Conservation (phyloP, 106 monocot genomes). For the Apostasia shenzhenica region DNA sequence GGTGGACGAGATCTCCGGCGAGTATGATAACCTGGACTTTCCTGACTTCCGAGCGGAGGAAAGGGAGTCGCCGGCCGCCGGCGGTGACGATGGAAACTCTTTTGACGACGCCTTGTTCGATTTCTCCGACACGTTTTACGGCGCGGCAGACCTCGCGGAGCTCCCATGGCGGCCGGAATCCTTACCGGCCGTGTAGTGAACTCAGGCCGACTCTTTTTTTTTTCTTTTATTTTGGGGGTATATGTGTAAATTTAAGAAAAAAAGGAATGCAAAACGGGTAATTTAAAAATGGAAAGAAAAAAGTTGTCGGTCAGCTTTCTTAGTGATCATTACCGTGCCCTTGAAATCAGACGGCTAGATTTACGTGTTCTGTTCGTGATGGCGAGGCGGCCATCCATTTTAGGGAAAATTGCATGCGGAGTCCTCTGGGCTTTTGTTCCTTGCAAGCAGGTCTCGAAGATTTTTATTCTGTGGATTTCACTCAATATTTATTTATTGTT, state of each 20-base stretch:
- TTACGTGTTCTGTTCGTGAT: no score
- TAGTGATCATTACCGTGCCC: no score
- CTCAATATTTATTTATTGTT: no score
- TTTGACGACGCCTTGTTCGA: slow-evolving; percentile 39
- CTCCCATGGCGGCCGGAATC: slow-evolving; percentile 34
- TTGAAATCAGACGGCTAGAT: no score
- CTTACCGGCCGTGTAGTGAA: slow-evolving; percentile 49
- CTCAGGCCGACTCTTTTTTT: not conserved
- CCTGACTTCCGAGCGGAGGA: slow-evolving; percentile 4
- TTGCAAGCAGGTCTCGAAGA: no score
- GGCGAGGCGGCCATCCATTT: no score
- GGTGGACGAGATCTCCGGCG: slow-evolving; percentile 34
- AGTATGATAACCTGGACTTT: slow-evolving; percentile 16
- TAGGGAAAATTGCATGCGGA: no score
- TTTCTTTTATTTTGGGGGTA: not conserved
- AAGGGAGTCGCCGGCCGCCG: not conserved
- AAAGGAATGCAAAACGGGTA: not conserved
- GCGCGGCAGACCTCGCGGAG: slow-evolving; percentile 28
- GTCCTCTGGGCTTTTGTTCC: no score
- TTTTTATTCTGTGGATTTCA: no score
- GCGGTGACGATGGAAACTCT: slow-evolving; percentile 2
- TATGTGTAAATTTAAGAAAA: slow-evolving; percentile 8
- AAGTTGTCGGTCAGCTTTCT: no score
- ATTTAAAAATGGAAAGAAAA: no score
- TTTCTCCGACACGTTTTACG: slow-evolving; percentile 19